Conservation (phyloP, 2,329 filamentous ascomycete genomes). For the Claviceps sp. region DNA sequence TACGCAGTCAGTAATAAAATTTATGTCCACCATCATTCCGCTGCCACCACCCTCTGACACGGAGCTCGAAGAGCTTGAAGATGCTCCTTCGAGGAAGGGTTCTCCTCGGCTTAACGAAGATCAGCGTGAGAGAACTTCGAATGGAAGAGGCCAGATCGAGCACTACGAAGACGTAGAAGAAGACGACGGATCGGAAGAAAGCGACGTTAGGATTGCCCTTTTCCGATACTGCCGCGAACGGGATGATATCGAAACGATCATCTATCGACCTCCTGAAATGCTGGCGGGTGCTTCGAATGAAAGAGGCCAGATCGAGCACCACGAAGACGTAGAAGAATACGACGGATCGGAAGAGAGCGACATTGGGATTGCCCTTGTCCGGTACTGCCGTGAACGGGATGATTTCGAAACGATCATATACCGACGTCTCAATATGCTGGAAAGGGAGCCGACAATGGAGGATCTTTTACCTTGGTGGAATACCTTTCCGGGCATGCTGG, state of each 20-base stretch:
- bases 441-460: neutral
- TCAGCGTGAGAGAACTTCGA: neutral
- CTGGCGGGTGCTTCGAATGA: too few relatives aligned
- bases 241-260: neutral
- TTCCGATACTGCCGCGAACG: neutral
- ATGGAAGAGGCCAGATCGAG: neutral
- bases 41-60: neutral
- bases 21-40: neutral
- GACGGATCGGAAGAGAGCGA: neutral
- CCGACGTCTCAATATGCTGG: neutral
- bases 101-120: neutral
- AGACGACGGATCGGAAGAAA: neutral
- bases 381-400: neutral
- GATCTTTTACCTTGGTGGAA: neutral
- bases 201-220: neutral
- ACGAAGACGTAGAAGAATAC: neutral
- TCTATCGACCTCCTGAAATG: neutral
- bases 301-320: too few relatives aligned
- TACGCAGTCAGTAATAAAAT: neutral
- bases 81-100: neutral
- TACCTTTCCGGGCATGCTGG: slow-evolving; percentile 3
- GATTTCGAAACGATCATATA: neutral
- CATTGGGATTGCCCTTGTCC: too few relatives aligned
- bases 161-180: neutral
- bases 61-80: neutral